phyloP scores from a whole-genome alignment of 257 asterid genomes.

The Anisodus acutangulus region DNA sequence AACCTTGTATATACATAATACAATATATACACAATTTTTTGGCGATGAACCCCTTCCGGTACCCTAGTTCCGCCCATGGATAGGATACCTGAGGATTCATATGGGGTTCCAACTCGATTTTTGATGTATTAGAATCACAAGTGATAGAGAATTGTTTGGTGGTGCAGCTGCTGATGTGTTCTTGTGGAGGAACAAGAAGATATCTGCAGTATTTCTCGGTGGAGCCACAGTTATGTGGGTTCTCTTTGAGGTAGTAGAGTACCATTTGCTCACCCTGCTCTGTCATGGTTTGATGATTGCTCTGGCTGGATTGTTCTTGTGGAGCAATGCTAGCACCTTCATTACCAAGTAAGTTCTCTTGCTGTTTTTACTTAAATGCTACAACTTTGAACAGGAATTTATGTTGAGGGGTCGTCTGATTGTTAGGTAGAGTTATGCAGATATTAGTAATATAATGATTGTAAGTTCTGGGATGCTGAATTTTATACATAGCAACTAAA shows the following conservation, averaged over 20 bases:
- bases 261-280: constrained; percentile 64
- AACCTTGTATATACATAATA: no score
- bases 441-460: no score
- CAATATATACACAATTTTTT: no score
- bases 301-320: constrained; percentile 63
- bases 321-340: constrained; percentile 71
- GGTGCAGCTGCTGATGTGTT: constrained; percentile 84
- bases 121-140: not conserved
- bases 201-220: constrained; percentile 74
- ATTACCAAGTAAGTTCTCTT: constrained; percentile 63
- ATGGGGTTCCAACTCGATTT: not conserved
- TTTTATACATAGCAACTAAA: no score
- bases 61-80: no score
- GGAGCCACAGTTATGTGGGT: constrained; percentile 80
- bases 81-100: not conserved
- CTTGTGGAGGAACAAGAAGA: constrained; percentile 88
- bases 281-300: constrained; percentile 68
- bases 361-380: not conserved
- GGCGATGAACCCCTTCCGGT: no score
- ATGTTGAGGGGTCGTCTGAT: no score
- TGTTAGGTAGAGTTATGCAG: no score
- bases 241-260: constrained; percentile 78
- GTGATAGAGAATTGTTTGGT: not conserved
- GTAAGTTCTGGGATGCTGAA: no score
- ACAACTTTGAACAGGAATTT: not conserved